Evolutionary conservation across 768 basidiomycete species (phyloP).

Genomic region (Xerocomus brunneocitrinus): DNA sequence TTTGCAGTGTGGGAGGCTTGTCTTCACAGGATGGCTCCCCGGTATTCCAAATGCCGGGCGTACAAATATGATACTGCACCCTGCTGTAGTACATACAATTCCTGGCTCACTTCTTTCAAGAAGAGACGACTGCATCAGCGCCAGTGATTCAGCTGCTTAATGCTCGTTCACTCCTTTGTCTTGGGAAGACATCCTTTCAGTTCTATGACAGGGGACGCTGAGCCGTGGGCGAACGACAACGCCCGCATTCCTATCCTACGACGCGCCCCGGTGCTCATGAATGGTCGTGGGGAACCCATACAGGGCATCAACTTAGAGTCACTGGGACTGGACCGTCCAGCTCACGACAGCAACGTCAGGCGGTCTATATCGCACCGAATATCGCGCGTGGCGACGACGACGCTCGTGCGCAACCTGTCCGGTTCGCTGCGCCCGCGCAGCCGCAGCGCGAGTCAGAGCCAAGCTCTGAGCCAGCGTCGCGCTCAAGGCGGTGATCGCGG

Average conservation of each 20-base stretch:
- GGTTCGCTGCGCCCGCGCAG: slow-evolving; percentile 16
- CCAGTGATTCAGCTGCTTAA: background rate
- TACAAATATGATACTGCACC: background rate
- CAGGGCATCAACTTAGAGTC: background rate
- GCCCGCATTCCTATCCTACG: slow-evolving; percentile 27
- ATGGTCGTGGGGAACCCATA: slow-evolving; percentile 28
- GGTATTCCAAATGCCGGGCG: background rate
- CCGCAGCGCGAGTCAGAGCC: slow-evolving; percentile 9
- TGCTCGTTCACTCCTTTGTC: background rate
- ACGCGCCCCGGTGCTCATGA: slow-evolving; percentile 36
- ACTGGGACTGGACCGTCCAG: background rate
- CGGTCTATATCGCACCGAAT: slow-evolving; percentile 36
- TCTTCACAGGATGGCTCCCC: background rate
- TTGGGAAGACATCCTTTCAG: background rate
- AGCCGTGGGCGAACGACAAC: background rate
- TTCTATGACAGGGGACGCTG: slow-evolving; percentile 10
- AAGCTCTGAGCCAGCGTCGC: background rate
- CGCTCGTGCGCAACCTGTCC: slow-evolving; percentile 29
- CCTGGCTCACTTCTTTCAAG: background rate
- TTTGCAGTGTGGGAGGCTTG: background rate
- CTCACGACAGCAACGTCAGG: slow-evolving; percentile 17
- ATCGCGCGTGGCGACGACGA: slow-evolving; percentile 28
- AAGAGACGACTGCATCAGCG: background rate
- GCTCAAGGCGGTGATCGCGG: background rate
- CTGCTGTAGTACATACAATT: background rate